These are phyloP conservation scores for Coniella vitis DNA, from an alignment of 2,329 filamentous ascomycete genomes.

Conservation along the genomic window DNA sequence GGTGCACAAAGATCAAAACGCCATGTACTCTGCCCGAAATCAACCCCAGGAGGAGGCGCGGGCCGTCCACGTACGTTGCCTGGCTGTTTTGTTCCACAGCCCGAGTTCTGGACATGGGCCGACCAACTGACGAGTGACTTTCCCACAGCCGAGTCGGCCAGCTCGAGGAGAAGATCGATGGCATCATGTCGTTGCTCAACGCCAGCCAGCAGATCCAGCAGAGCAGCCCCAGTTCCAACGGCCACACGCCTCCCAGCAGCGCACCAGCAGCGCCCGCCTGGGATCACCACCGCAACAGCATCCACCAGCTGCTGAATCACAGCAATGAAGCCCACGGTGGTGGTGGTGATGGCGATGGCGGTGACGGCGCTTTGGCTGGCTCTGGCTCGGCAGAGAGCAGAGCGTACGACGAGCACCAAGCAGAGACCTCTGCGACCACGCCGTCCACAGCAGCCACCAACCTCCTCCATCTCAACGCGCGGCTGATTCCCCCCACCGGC, in stretches of 20 bases:
- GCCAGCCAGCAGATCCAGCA: conserved; percentile 23
- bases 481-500: conserved; percentile 3
- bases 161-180: conserved; percentile 34
- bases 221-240: conserved; percentile 14
- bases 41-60: conserved; percentile 28
- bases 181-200: conserved; percentile 31
- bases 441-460: conserved; percentile 1
- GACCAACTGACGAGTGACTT: neutral
- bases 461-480: conserved; percentile 3
- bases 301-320: conserved; percentile 14
- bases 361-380: too few relatives aligned
- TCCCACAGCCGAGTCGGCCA: conserved; percentile 29
- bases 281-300: conserved; percentile 11
- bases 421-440: conserved; percentile 3
- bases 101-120: too few relatives aligned
- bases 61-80: conserved; percentile 28
- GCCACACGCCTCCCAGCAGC: conserved; percentile 13
- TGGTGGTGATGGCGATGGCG: too few relatives aligned
- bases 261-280: neutral
- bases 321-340: neutral
- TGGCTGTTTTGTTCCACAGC: neutral
- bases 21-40: conserved; percentile 28
- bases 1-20: conserved; percentile 29
- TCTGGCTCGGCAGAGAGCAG: too few relatives aligned
- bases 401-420: neutral